Percentiles rank a stretch among this genome's conserved stretches.
Conservation (phyloP, 257 asterid genomes). For the Lithospermum erythrorhizon region DNA sequence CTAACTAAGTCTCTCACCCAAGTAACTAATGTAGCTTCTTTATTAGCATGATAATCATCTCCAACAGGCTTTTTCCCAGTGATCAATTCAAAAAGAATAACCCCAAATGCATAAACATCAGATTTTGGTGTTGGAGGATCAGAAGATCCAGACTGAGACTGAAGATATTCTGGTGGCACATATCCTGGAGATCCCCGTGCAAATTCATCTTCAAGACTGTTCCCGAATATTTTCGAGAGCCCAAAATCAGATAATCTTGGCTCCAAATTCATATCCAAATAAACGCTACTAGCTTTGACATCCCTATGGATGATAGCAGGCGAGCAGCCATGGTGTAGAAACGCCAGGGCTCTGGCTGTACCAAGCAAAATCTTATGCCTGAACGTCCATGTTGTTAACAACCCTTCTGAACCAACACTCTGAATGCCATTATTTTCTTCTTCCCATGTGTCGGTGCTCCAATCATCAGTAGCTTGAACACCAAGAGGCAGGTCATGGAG, state of each 20-base stretch:
- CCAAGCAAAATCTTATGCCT: conserved; percentile 73
- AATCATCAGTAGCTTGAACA: conserved; percentile 51
- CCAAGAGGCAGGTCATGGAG: conserved; percentile 75
- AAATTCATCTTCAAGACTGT: conserved; percentile 46
- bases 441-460: conserved; percentile 75
- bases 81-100: conserved; percentile 61
- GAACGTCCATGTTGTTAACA: conserved; percentile 52
- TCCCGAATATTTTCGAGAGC: conserved; percentile 57
- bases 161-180: conserved; percentile 61
- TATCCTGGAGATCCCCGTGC: conserved; percentile 57
- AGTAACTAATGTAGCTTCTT: conserved; percentile 40
- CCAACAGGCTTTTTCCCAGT: conserved; percentile 60
- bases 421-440: conserved; percentile 47
- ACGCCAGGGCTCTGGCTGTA: conserved; percentile 78
- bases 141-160: conserved; percentile 36
- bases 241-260: conserved; percentile 80
- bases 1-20: conserved; percentile 71
- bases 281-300: conserved; percentile 73
- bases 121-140: conserved; percentile 54
- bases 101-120: conserved; percentile 75
- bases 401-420: conserved; percentile 48
- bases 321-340: conserved; percentile 79
- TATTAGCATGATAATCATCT: conserved; percentile 47
- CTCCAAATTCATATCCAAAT: conserved; percentile 58
- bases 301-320: conserved; percentile 81